phyloP scores from a whole-genome alignment of 192 early-diverging fungal genomes.

The Allomyces macrogynus region DNA sequence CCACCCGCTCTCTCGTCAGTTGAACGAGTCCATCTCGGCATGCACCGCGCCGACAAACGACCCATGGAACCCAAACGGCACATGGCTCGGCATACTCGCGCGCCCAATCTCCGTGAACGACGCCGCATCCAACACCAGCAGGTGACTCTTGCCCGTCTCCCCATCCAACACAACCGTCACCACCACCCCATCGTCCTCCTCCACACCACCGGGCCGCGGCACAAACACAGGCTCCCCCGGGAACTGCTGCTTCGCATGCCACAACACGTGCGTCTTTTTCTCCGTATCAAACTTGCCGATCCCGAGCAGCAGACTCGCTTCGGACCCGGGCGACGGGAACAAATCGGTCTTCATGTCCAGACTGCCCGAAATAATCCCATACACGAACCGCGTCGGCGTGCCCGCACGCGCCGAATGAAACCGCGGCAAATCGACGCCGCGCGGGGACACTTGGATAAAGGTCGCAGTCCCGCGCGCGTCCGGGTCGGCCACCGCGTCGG shows the following conservation, averaged over 20 bases:
- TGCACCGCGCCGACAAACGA: slow-evolving; percentile 16
- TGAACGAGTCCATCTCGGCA: not conserved
- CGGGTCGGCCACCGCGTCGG: too few species aligned
- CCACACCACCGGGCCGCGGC: slow-evolving; percentile 16
- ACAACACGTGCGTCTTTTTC: too few species aligned
- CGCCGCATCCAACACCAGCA: slow-evolving; percentile 53
- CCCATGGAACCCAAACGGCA: slow-evolving; percentile 54
- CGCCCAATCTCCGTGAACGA: slow-evolving; percentile 40
- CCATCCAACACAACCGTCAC: slow-evolving; percentile 54
- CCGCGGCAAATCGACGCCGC: slow-evolving; percentile 25
- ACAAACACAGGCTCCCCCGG: slow-evolving; percentile 68
- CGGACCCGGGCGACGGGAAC: slow-evolving; percentile 11
- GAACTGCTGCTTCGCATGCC: slow-evolving; percentile 14
- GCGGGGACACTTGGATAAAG: not conserved
- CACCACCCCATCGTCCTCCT: slow-evolving; percentile 57
- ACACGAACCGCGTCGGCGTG: slow-evolving; percentile 24
- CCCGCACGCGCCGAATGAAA: slow-evolving; percentile 25
- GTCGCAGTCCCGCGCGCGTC: too few species aligned
- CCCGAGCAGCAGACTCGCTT: slow-evolving; percentile 1
- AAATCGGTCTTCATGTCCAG: slow-evolving; percentile 20
- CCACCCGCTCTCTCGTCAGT: not conserved
- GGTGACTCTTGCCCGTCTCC: slow-evolving; percentile 35
- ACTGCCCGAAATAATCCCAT: slow-evolving; percentile 29
- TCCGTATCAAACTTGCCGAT: slow-evolving; percentile 6
- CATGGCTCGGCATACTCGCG: slow-evolving; percentile 37